phyloP scores from a whole-genome alignment of 176 grass and related monocot species.

The Pontederia paniculata region DNA sequence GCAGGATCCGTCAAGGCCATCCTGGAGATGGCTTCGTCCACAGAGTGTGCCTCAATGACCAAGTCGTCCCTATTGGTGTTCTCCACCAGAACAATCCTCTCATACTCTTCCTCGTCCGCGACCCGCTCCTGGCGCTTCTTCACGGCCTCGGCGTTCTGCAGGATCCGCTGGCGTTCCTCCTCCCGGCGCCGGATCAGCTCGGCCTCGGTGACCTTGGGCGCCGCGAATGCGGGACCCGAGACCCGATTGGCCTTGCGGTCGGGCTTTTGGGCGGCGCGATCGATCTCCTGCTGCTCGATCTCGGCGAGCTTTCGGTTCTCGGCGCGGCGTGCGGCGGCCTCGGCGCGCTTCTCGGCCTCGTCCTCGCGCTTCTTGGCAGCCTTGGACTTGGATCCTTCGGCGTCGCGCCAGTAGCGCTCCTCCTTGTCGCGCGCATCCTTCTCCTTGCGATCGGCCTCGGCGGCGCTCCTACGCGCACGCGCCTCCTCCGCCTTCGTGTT shows the following conservation, averaged over 20 bases:
- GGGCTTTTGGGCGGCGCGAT: slow-evolving; percentile 29
- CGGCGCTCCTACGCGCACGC: slow-evolving; percentile 49
- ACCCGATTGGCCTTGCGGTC: slow-evolving; percentile 72
- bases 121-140: slow-evolving; percentile 64
- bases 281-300: slow-evolving; percentile 44
- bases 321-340: slow-evolving; percentile 59
- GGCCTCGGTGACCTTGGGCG: slow-evolving; percentile 81
- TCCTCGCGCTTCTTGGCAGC: slow-evolving; percentile 71
- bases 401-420: slow-evolving; percentile 82
- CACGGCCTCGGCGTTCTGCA: slow-evolving; percentile 50
- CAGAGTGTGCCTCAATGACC: slow-evolving; percentile 68
- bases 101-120: slow-evolving; percentile 85
- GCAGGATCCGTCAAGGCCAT: slow-evolving; percentile 39
- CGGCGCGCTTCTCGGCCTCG: slow-evolving; percentile 74
- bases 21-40: slow-evolving; percentile 63
- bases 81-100: slow-evolving; percentile 61
- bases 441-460: slow-evolving; percentile 48
- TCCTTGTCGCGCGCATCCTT: slow-evolving; percentile 48
- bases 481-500: slow-evolving; percentile 97
- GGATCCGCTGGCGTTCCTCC: slow-evolving; percentile 61
- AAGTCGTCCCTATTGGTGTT: slow-evolving; percentile 98
- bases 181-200: slow-evolving; percentile 58
- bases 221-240: slow-evolving; percentile 26
- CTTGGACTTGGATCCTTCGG: slow-evolving; percentile 83
- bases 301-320: slow-evolving; percentile 82